phyloP scores from a whole-genome alignment of 2,329 filamentous ascomycete genomes.

The Penicillium sp. region DNA sequence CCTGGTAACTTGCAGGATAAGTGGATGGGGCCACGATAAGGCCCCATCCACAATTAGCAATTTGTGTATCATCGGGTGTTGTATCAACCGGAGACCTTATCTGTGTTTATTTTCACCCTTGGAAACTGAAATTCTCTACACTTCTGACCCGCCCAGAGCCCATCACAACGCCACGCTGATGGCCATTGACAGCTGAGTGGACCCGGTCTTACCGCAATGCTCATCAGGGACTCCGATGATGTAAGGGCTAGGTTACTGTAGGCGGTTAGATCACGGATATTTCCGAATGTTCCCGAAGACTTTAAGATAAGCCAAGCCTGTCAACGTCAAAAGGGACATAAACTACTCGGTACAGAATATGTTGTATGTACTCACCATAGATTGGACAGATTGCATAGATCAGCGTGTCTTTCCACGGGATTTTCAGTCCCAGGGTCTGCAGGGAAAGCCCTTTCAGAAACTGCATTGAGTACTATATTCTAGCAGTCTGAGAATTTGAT shows the following conservation, averaged over 20 bases:
- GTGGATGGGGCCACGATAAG: neutral
- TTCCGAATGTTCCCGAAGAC: neutral
- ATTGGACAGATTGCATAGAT: neutral
- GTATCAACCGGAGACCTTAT: too few species aligned
- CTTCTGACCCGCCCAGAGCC: neutral
- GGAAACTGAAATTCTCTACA: neutral
- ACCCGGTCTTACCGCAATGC: constrained; percentile 7
- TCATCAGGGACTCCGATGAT: constrained; percentile 1
- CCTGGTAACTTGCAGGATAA: neutral
- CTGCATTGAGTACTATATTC: neutral
- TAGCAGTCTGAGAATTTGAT: neutral
- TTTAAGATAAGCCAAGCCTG: neutral
- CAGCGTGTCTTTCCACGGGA: neutral
- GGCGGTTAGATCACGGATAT: constrained; percentile 4
- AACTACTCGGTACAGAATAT: too few species aligned
- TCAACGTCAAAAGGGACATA: neutral
- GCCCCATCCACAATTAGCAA: neutral
- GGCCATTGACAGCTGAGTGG: constrained; percentile 3
- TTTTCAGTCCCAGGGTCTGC: neutral
- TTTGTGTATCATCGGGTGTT: neutral
- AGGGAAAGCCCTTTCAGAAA: neutral
- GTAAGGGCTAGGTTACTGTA: neutral
- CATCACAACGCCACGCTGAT: constrained; percentile 1
- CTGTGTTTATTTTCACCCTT: neutral
- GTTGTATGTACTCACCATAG: too few species aligned